Base-by-base conservation (phyloP, 495 filamentous ascomycete species). In the Trichoderma orchidacearum region DNA sequence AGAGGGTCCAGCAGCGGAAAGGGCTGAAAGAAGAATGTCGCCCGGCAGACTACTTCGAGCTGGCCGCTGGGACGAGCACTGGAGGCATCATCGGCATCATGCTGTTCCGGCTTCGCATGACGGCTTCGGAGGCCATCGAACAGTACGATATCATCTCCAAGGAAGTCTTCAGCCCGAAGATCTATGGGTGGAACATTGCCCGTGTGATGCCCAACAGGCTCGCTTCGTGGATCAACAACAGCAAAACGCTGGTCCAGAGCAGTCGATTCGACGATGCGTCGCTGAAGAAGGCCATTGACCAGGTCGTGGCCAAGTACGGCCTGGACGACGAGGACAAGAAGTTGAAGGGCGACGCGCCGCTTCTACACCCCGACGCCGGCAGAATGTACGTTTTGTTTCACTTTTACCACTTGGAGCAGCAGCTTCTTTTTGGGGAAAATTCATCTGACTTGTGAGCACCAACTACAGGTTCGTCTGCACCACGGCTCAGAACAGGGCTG, bases 21-120 rank as follows among this genome's bases (percentile, higher is more conserved):
- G 41, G 41, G 1, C 41, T 48, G 18, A 48, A 48, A 13, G 41
- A 75, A 72, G 41, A 48, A 6, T 48, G 41, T 13, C 41, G 59
- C 76, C 76, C 21, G 78, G 75, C 65, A 23, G 71, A 81, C 15
- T 72, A 61, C 35, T 72, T 72, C 48, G 59, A 72, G 53, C 59
- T 69, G 51, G 66, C 68, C 23, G 67, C 63, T 11, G 68, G 68
- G 30, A 71, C 68, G 5, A 67, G 60, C 53, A 69, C 68, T 25
- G 68, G 69, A 15, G 66, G 71, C 15, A 53, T 73, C 25, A 66
- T 72, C 36, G 69, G 69, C 11, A 57, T 72, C 25, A 68, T 73
- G 63, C 58, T 73, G 11, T 69, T 65, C n/a, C 57, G 68, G 15
- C 55, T 73, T 25, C 56, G 60, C 3, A 75, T 81, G 70, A 72